phyloP scores from a whole-genome alignment of 1,284 basidiomycete species.

The Golubevia pallescens region DNA sequence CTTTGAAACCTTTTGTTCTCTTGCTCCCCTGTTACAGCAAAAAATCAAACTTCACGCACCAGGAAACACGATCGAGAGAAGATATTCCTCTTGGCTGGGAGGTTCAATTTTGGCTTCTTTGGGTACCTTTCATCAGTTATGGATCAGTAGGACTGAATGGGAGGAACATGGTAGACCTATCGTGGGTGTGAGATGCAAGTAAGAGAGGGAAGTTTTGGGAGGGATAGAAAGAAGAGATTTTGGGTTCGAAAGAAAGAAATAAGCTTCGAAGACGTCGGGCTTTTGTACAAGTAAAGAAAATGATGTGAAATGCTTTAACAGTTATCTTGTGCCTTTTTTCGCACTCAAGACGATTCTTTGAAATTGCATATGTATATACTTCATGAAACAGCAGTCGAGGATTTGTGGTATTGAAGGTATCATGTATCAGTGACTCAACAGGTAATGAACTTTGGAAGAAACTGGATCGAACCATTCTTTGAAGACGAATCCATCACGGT shows the following conservation, averaged over 20 bases:
- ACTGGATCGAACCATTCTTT: background rate
- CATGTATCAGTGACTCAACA: background rate
- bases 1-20: background rate
- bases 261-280: background rate
- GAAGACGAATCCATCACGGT: background rate
- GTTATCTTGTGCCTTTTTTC: too few species aligned
- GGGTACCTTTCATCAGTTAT: conserved; percentile 63
- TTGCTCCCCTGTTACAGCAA: conserved; percentile 18
- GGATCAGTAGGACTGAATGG: conserved; percentile 62
- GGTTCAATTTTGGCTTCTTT: conserved; percentile 54
- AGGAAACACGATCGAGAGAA: conserved; percentile 56
- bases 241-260: background rate
- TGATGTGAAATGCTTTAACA: too few species aligned
- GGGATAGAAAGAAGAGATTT: background rate
- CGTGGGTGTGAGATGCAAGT: conserved; percentile 59
- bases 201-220: background rate
- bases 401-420: background rate
- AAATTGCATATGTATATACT: too few species aligned
- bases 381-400: too few species aligned
- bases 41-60: conserved; percentile 60
- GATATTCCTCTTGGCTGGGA: conserved; percentile 59
- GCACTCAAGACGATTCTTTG: too few species aligned
- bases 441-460: background rate
- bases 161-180: conserved; percentile 58
- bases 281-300: too few species aligned